These are phyloP conservation scores for Stagonosporopsis tanaceti DNA, from an alignment of 2,329 filamentous ascomycete species.

Conservation along the genomic window DNA sequence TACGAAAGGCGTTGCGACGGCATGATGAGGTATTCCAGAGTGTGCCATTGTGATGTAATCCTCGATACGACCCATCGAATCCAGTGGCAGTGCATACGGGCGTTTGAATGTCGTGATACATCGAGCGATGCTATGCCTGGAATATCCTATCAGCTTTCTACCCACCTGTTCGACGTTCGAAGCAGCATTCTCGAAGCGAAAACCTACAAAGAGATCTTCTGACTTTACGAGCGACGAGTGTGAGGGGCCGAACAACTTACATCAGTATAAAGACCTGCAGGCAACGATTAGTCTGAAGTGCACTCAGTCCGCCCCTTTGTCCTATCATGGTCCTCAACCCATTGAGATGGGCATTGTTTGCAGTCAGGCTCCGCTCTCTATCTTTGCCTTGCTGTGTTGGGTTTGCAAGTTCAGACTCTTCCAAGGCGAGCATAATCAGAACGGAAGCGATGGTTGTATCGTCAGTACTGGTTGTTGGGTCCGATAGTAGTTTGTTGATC, in stretches of 20 bases:
- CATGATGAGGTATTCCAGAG: not conserved
- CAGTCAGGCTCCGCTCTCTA: slow-evolving; percentile 28
- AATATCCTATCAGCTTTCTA: not conserved
- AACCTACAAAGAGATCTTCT: too few species aligned
- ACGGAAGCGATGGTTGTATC: slow-evolving; percentile 47
- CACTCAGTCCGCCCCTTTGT: slow-evolving; percentile 45
- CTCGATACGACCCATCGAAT: slow-evolving; percentile 28
- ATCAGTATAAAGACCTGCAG: slow-evolving; percentile 45
- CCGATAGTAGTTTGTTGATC: slow-evolving; percentile 38
- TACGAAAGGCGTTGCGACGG: not conserved
- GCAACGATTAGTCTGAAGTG: slow-evolving; percentile 36
- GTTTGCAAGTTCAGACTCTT: slow-evolving; percentile 40
- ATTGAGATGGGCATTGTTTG: slow-evolving; percentile 38
- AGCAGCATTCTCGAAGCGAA: not conserved
- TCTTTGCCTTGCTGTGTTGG: slow-evolving; percentile 24
- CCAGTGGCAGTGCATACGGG: slow-evolving; percentile 38
- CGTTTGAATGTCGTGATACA: slow-evolving; percentile 40
- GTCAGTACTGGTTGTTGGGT: slow-evolving; percentile 31
- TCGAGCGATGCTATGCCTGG: slow-evolving; percentile 46
- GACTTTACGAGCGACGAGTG: not conserved
- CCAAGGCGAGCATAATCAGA: slow-evolving; percentile 42
- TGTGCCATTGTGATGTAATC: slow-evolving; percentile 29
- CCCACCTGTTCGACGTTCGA: not conserved
- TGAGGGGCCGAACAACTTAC: slow-evolving; percentile 27
- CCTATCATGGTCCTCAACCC: slow-evolving; percentile 43